These are phyloP conservation scores for Clohesyomyces aquaticus DNA, from an alignment of 495 filamentous ascomycete species.

Conservation along the genomic window DNA sequence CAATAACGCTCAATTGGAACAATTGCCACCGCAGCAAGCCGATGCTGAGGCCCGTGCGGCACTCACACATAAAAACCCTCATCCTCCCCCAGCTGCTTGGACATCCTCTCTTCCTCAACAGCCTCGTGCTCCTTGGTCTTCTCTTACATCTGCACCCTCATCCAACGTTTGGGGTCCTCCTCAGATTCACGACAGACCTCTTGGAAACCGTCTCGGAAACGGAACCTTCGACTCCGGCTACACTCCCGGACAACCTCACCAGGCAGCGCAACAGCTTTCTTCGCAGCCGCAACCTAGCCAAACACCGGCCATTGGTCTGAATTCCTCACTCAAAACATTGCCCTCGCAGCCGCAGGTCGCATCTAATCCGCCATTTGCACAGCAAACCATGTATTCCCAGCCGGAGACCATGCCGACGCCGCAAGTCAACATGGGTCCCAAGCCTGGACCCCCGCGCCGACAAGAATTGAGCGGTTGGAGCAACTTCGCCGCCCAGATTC, in stretches of 20 bases:
- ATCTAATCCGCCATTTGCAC: constrained; percentile 21
- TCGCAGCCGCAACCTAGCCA: constrained; percentile 26
- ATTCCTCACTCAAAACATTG: constrained; percentile 10
- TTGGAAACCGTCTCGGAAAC: constrained; percentile 51
- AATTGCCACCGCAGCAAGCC: constrained; percentile 24
- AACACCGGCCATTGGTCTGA: constrained; percentile 14
- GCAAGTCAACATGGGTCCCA: constrained; percentile 23
- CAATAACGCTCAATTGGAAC: constrained; percentile 6
- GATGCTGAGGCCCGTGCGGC: constrained; percentile 7
- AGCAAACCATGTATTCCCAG: constrained; percentile 28
- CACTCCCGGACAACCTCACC: constrained; percentile 32
- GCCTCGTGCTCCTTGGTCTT: constrained; percentile 7
- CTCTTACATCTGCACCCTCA: constrained; percentile 5
- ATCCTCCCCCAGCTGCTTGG: constrained; percentile 24
- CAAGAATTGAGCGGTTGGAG: constrained; percentile 19
- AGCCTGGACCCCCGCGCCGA: constrained; percentile 23
- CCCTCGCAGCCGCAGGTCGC: constrained; percentile 14
- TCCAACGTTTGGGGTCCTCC: constrained; percentile 49
- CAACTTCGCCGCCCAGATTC: constrained; percentile 25
- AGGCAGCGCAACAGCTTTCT: constrained; percentile 27
- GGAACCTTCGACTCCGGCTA: constrained; percentile 48
- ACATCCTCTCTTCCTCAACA: constrained; percentile 25
- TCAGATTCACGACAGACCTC: constrained; percentile 36
- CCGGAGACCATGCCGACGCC: constrained; percentile 26
- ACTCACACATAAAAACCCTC: constrained; percentile 4